A percentile compares a stretch with the other conserved stretches of the same genome.
These are phyloP conservation scores for Plasmodium yoelii DNA, from an alignment of 169 alveolate genomes.

Conservation along the genomic window DNA sequence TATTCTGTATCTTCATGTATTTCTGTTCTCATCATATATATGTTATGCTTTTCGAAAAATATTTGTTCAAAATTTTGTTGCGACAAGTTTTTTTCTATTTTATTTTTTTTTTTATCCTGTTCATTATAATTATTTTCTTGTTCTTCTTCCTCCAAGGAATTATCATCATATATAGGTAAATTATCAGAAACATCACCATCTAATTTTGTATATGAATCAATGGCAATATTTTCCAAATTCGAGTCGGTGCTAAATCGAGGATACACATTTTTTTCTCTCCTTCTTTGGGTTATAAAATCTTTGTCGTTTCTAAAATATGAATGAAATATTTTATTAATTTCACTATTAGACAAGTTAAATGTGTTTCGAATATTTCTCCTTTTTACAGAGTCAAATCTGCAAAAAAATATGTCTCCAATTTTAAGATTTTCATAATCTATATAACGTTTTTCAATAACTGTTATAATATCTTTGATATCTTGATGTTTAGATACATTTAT, in stretches of 20 bases:
- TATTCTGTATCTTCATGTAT: slow-evolving; percentile 73
- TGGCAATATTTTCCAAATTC: neutral
- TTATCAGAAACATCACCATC: neutral
- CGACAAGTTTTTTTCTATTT: too few relatives aligned
- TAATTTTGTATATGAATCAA: neutral
- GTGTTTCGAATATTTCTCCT: slow-evolving; percentile 51
- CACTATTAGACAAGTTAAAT: slow-evolving; percentile 60
- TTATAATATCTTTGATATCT: slow-evolving; percentile 30
- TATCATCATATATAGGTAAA: too few relatives aligned
- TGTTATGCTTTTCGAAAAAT: slow-evolving; percentile 49
- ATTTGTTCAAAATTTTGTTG: slow-evolving; percentile 50
- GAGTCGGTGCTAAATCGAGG: neutral
- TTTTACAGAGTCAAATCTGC: slow-evolving; percentile 63
- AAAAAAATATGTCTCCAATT: slow-evolving; percentile 67
- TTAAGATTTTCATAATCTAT: slow-evolving; percentile 75
- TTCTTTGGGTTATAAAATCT: neutral
- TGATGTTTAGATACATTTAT: neutral
- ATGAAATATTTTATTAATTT: slow-evolving; percentile 40
- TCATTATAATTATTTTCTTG: too few relatives aligned
- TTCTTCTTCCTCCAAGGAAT: too few relatives aligned
- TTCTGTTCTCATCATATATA: slow-evolving; percentile 71
- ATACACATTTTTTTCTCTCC: neutral
- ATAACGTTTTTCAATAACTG: slow-evolving; percentile 66
- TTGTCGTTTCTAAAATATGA: slow-evolving; percentile 49
- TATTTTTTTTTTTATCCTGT: too few relatives aligned